Percentiles rank a stretch among this genome's conserved stretches.
Conservation (phyloP, 352 stramenopile genomes). For the Phytophthora sojae region DNA sequence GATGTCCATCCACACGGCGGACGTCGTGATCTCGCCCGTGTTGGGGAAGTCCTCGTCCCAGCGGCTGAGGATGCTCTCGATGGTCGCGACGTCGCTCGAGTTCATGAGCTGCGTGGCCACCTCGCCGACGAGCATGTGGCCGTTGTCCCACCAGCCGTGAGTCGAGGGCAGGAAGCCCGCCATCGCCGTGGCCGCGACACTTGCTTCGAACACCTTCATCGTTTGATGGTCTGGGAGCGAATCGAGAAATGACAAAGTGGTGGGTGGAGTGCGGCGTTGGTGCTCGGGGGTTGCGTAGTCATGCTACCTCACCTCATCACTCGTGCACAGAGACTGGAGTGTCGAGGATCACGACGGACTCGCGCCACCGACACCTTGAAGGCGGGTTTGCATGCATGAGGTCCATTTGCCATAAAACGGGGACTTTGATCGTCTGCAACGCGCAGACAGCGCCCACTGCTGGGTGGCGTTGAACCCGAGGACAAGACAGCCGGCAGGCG, state of each 20-base stretch:
- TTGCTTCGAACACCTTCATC: constrained; percentile 48
- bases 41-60: constrained; percentile 71
- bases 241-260: constrained; percentile 25
- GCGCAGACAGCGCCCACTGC: constrained; percentile 21
- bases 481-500: constrained; percentile 8
- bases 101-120: constrained; percentile 62
- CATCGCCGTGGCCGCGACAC: constrained; percentile 18
- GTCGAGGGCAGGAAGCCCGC: constrained; percentile 30
- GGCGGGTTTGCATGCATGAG: constrained; percentile 18
- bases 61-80: constrained; percentile 50
- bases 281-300: constrained; percentile 19
- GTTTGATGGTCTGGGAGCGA: background rate
- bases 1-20: constrained; percentile 65
- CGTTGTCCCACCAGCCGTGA: constrained; percentile 68
- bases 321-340: constrained; percentile 18
- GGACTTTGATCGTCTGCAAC: constrained; percentile 33
- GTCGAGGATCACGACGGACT: background rate
- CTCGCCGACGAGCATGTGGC: constrained; percentile 68
- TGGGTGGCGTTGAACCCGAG: constrained; percentile 16
- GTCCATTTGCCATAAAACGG: constrained; percentile 31
- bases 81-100: constrained; percentile 49
- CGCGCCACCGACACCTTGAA: constrained; percentile 10
- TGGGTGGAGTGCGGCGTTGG: constrained; percentile 2
- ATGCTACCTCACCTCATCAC: constrained; percentile 18
- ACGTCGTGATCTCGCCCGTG: constrained; percentile 53